phyloP scores from a whole-genome alignment of 1,284 basidiomycete species.

The Ustilago esculenta region DNA sequence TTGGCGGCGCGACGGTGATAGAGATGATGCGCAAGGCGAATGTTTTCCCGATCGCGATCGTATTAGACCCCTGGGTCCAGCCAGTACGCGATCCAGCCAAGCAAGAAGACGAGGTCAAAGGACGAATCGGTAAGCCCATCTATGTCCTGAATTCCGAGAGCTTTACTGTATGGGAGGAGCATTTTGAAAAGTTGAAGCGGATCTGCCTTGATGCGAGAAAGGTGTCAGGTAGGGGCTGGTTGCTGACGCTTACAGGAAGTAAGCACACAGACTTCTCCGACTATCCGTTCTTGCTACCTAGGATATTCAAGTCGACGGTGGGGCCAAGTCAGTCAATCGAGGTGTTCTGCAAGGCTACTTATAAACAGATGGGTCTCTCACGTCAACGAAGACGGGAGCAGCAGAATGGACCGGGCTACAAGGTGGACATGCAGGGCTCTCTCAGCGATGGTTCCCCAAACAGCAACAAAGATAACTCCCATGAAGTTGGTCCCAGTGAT shows the following conservation, averaged over 20 bases:
- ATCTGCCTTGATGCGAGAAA: conserved; percentile 42
- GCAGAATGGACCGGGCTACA: conserved; percentile 13
- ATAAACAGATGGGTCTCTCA: conserved; percentile 47
- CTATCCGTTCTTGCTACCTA: conserved; percentile 55
- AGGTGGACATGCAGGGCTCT: conserved; percentile 14
- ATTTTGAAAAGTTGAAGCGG: conserved; percentile 47
- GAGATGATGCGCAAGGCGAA: conserved; percentile 45
- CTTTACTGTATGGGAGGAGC: conserved; percentile 52
- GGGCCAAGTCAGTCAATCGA: conserved; percentile 41
- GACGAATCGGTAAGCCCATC: conserved; percentile 37
- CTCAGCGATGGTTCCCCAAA: neutral
- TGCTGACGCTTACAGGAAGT: conserved; percentile 54
- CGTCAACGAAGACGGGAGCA: conserved; percentile 27
- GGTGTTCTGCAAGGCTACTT: conserved; percentile 42
- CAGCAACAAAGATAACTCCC: conserved; percentile 1
- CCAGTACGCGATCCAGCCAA: conserved; percentile 49
- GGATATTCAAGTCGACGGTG: conserved; percentile 56
- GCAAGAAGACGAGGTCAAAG: conserved; percentile 32
- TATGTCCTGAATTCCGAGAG: conserved; percentile 58
- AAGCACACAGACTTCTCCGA: conserved; percentile 60
- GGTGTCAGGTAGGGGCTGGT: conserved; percentile 48
- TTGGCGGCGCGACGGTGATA: conserved; percentile 63
- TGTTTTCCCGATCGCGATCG: conserved; percentile 44
- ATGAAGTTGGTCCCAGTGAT: too few relatives aligned
- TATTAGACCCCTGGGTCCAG: conserved; percentile 58